Conservation (phyloP, 306 rosid species). For the Sindora glabra region DNA sequence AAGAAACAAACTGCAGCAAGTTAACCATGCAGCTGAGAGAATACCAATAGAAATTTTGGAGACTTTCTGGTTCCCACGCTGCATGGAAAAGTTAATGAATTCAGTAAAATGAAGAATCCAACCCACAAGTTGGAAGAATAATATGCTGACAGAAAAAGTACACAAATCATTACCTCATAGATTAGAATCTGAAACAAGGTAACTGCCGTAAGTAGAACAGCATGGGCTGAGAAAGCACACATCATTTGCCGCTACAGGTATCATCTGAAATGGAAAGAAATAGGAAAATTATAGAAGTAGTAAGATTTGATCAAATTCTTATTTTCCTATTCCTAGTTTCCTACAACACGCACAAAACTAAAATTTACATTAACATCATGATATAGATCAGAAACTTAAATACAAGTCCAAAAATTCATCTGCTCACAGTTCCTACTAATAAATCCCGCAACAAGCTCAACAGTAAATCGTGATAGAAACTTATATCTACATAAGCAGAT, state of each 20-base stretch:
- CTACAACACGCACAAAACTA: too few species aligned
- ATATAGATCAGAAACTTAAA: too few species aligned
- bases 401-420: too few species aligned
- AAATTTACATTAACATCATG: too few species aligned
- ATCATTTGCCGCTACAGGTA: slow-evolving; percentile 92
- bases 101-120: background rate
- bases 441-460: background rate
- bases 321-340: too few species aligned
- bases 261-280: slow-evolving; percentile 51
- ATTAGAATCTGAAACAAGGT: slow-evolving; percentile 65
- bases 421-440: too few species aligned
- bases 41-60: slow-evolving; percentile 58
- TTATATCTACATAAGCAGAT: background rate
- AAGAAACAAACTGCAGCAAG: slow-evolving; percentile 81
- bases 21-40: slow-evolving; percentile 52
- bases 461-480: background rate
- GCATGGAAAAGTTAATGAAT: slow-evolving; percentile 8
- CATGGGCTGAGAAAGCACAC: slow-evolving; percentile 87
- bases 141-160: background rate
- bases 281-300: too few species aligned
- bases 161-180: slow-evolving; percentile 52
- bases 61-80: slow-evolving; percentile 81
- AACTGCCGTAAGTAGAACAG: slow-evolving; percentile 67
- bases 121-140: background rate
- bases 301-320: too few species aligned